Base-by-base conservation (phyloP, 2,329 filamentous ascomycete genomes). In the Monilinia aucupariae region DNA sequence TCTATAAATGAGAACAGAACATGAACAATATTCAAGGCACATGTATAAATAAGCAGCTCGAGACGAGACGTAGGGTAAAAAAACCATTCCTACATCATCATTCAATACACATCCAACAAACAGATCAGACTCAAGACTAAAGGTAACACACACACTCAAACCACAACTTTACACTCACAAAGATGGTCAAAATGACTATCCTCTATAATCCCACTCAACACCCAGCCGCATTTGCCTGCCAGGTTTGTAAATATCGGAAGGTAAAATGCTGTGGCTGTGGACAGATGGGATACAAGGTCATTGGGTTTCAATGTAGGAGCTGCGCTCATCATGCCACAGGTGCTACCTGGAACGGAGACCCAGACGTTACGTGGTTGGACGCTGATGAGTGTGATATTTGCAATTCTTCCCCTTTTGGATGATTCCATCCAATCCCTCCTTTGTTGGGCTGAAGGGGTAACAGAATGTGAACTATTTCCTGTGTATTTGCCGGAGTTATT, bases 251-350 rank as follows among this genome's bases (percentile, higher is more conserved):
- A 17, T 54, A 27, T 17, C 34, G n/a, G 7, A 43, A 54, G 22
- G 52, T 41, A 41, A 54, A 54, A n/a, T 54, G 52, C 25, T 54
- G 37, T n/a, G 25, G 22, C 3, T 54, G 52, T 17, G 52, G 52
- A 20, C 20, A 7, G 3, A 41, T 41, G 4, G 34, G 34, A 4
- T 30, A n/a, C 13, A 27, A 30, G 12, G 6, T 9, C 2, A 7
- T 54, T 15, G 22, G 9, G 4, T 4, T 4, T 8, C 8, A 0
- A 1, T 54, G 52, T 39, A 7, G 1, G 1, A 30, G 6, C 9
- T 54, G 51, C 17, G 3, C 4, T 17, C 1, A 4, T 2, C 41
- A 27, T 13, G 0, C 30, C 4, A 54, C 52, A 3, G 52, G 34
- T 8, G 34, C 37, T 5, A 17, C 22, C 0, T 54, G 39, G 3